phyloP scores from a whole-genome alignment of 106 monocot species.

The Dendrobium huoshanense region DNA sequence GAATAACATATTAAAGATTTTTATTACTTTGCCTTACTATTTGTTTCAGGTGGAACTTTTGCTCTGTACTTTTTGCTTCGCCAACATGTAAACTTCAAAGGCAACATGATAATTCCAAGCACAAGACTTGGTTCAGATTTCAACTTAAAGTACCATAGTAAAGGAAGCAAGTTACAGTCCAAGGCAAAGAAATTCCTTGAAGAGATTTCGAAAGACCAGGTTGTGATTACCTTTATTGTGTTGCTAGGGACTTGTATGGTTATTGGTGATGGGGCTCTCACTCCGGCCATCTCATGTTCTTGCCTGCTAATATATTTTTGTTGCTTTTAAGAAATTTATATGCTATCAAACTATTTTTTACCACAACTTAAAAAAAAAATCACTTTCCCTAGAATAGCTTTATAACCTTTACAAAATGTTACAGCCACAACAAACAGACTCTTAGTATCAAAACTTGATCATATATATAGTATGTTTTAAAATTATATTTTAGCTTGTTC shows the following conservation, averaged over 20 bases:
- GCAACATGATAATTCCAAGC: slow-evolving; percentile 22
- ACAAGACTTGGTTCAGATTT: slow-evolving; percentile 26
- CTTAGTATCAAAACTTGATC: too few species aligned
- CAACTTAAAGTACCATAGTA: slow-evolving; percentile 31
- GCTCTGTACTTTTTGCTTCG: slow-evolving; percentile 53
- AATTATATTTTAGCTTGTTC: too few species aligned
- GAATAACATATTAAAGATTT: too few species aligned
- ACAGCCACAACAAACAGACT: too few species aligned
- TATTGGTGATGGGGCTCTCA: slow-evolving; percentile 39
- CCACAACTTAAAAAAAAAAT: too few species aligned
- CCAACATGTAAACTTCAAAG: slow-evolving; percentile 41
- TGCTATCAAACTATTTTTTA: too few species aligned
- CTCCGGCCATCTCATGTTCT: slow-evolving; percentile 45
- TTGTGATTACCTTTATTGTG: slow-evolving; percentile 18
- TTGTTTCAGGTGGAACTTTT: slow-evolving; percentile 51
- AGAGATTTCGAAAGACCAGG: slow-evolving; percentile 19
- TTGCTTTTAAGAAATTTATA: too few species aligned
- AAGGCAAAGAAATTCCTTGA: slow-evolving; percentile 31
- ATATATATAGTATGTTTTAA: too few species aligned
- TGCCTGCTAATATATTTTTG: too few species aligned
- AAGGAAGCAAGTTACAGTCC: slow-evolving; percentile 3
- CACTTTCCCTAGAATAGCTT: too few species aligned
- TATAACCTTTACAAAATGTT: too few species aligned
- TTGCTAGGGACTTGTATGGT: slow-evolving; percentile 43
- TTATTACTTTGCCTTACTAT: too few species aligned